A percentile compares a stretch with the other conserved stretches of the same genome.
Conservation (phyloP, 306 rosid species). For the Ochetophila trinervis region DNA sequence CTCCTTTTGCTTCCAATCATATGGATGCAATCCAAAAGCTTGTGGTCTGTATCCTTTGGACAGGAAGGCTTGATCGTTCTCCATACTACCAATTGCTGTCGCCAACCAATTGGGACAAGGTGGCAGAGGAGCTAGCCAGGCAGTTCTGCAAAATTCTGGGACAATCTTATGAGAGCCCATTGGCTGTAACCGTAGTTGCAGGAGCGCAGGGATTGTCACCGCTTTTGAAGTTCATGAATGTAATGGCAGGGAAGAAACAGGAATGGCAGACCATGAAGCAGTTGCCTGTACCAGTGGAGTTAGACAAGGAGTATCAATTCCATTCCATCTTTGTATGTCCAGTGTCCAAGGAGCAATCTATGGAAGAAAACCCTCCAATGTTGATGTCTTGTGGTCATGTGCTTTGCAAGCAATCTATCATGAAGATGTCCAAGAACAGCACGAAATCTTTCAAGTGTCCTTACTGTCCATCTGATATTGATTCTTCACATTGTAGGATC, state of each 20-base stretch:
- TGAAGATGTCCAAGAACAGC: constrained; percentile 86
- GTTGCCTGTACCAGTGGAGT: constrained; percentile 78
- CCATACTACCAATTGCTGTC: constrained; percentile 63
- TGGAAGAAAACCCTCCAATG: constrained; percentile 89
- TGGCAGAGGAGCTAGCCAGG: constrained; percentile 65
- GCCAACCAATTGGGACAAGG: constrained; percentile 62
- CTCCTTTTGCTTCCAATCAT: constrained; percentile 53
- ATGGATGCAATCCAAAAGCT: constrained; percentile 75
- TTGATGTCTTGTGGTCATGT: constrained; percentile 90
- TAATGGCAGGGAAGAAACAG: constrained; percentile 82
- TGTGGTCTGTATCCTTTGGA: constrained; percentile 71
- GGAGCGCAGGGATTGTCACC: constrained; percentile 76
- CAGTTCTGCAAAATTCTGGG: constrained; percentile 88
- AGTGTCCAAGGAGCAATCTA: constrained; percentile 86
- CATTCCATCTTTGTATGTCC: constrained; percentile 96
- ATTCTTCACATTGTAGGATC: constrained; percentile 56
- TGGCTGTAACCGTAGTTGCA: constrained; percentile 74
- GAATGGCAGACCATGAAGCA: constrained; percentile 89
- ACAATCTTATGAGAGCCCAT: constrained; percentile 75
- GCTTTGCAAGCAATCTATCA: constrained; percentile 86
- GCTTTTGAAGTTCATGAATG: constrained; percentile 72
- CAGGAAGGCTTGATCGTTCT: constrained; percentile 74
- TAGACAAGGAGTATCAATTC: constrained; percentile 75
- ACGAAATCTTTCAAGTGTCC: constrained; percentile 83
- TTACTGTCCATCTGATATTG: constrained; percentile 66